These are phyloP conservation scores for Aspergillus sclerotiicarbonarius DNA, from an alignment of 495 filamentous ascomycete species.

Conservation along the genomic window DNA sequence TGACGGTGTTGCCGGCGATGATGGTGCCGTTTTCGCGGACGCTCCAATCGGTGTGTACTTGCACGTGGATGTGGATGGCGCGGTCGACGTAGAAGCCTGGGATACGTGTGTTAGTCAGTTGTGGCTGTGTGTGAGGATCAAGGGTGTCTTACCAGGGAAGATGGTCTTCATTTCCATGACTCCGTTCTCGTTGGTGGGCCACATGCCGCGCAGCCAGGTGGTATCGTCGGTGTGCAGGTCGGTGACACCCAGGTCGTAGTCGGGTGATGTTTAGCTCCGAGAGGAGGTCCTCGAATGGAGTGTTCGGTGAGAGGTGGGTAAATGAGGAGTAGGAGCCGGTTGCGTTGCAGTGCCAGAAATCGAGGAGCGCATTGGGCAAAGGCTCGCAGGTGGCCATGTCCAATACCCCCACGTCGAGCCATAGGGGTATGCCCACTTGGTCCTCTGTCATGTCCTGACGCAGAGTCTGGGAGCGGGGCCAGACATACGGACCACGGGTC, in stretches of 20 bases:
- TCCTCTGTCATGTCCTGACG: slow-evolving; percentile 52
- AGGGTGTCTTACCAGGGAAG: slow-evolving; percentile 45
- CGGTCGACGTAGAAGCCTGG: slow-evolving; percentile 36
- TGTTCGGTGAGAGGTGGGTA: slow-evolving; percentile 33
- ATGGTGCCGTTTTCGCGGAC: slow-evolving; percentile 26
- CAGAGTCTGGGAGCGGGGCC: slow-evolving; percentile 22
- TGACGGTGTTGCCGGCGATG: slow-evolving; percentile 18
- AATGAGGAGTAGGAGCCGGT: slow-evolving; percentile 51
- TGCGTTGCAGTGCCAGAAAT: slow-evolving; percentile 54
- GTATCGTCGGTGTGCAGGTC: slow-evolving; percentile 30
- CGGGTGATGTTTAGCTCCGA: slow-evolving; percentile 11
- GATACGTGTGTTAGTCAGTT: background rate
- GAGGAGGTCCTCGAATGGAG: slow-evolving; percentile 19
- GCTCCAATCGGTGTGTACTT: slow-evolving; percentile 27
- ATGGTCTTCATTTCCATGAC: slow-evolving; percentile 49
- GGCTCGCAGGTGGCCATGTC: slow-evolving; percentile 53
- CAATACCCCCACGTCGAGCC: slow-evolving; percentile 55
- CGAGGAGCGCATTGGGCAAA: slow-evolving; percentile 48
- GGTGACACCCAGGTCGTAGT: slow-evolving; percentile 13
- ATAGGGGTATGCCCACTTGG: slow-evolving; percentile 48
- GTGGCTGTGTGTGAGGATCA: background rate
- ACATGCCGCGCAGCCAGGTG: slow-evolving; percentile 49
- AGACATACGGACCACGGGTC: slow-evolving; percentile 49
- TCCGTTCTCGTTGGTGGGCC: slow-evolving; percentile 46
- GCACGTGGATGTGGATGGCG: slow-evolving; percentile 31